Evolutionary conservation across 1,284 basidiomycete genomes (phyloP), one percentile per base, ranked within the genome.

Genomic region (Wallemia hederae): DNA sequence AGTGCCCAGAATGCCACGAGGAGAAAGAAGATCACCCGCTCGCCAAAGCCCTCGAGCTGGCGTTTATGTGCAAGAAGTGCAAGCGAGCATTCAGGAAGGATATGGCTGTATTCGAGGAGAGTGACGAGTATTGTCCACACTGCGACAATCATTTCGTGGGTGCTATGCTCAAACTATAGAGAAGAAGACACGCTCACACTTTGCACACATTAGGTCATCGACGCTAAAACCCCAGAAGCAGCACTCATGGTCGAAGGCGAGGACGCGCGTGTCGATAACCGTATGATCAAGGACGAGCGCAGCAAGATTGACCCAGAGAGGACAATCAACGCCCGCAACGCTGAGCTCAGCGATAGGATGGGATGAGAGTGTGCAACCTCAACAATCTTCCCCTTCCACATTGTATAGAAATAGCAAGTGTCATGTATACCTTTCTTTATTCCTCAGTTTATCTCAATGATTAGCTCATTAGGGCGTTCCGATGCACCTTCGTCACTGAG

Each of bases 61-160:
- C 75, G 0, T 94, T 98, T 70, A 74, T 86, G 66, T 98, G 94
- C 76, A 98, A 98, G 72, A 94, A 96, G 72, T 98, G 94, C 76
- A 85, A 85, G 70, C 91, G 91, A 72, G 90, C 88, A 1, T 97
- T 98, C 71, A 74, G 92, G 63, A 97, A 98, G 72, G 88, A 96
- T 70, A 88, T 96, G 82, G 66, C 75, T 0, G 73, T 71, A 27
- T 97, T 88, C 68, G 94, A 98, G 67, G 89, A 94, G 69, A 85
- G 85, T 65, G 92, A 98, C 69, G 92, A 98, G 72, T 97, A 82
- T 70, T 98, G 94, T 69, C 92, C 94, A 0, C 84, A 96, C 72
- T 97, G 92, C 69, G 90, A 94, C 71, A 97, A 98, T 69, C 88
- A 91, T 69, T 97, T 90, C 70, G 91, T 92, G 70, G 67, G 83